Evolutionary conservation across 1,284 basidiomycete species (phyloP), one percentile per base, ranked within the genome.

Genomic region (Porogramme epimiltina): DNA sequence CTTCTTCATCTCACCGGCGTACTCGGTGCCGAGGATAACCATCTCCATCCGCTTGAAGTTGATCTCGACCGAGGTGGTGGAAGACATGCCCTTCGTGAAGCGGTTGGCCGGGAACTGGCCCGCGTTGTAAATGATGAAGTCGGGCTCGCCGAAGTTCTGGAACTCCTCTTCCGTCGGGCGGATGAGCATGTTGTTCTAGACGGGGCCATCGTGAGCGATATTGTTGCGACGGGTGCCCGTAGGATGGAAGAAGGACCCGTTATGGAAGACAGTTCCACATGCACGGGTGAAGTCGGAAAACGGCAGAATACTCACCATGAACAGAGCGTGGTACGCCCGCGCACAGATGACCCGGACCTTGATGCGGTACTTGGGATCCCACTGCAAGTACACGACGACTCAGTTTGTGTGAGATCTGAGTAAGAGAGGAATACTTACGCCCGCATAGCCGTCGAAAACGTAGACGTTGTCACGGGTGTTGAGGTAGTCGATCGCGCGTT

Each of bases 41-140:
- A 99, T 99, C 77, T 99, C 97, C 91, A 95, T 98, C 52, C 97
- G 93, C 83, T 98, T 98, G 78, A 99, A 99, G 87, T 99, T 99
- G 81, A 99, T 93, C 79, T 98, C 97, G 51, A 99, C 96, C 19
- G 95, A 98, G 24, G 96, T 99, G 41, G 95, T 92, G 31, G 95
- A 98, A 58, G 94, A 97, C 96, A 99, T 99, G 73, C 96, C 96
- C 76, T 98, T 95, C 56, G 97, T 99, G 85, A 99, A 99, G 51
- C 97, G 92, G 75, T 99, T 99, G 65, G 97, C 97, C 39, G 97
- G 97, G 90, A 99, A 99, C 74, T 99, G 96, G 60, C 97, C 97
- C 49, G 97, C 97, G 74, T 99, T 99, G 86, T 99, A 99, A 75
- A 99, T 98, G 79, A 95, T 98, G 72, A 99, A 99, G 71, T 99